Evolutionary conservation across 2,329 filamentous ascomycete species (phyloP).

Genomic region (Tolypocladium album): DNA sequence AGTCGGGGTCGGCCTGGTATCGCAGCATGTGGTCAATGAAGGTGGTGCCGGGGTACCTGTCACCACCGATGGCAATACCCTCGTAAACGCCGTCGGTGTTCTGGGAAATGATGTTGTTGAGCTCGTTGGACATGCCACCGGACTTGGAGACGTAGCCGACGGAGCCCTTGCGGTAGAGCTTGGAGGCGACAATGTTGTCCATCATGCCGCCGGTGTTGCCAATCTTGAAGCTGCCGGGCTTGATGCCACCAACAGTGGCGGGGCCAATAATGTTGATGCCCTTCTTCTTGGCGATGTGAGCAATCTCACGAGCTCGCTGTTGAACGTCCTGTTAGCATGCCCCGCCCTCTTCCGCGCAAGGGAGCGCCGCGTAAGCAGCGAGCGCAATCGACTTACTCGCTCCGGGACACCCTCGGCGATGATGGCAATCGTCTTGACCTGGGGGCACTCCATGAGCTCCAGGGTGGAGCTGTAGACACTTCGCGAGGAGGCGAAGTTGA

Average conservation of each 20-base stretch:
- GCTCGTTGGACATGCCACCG: slow-evolving; percentile 99
- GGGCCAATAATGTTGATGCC: slow-evolving; percentile 98
- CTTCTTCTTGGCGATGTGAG: slow-evolving; percentile 95
- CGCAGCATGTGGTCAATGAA: slow-evolving; percentile 98
- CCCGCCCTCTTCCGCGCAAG: neutral
- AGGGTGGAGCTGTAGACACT: slow-evolving; percentile 98
- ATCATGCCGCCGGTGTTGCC: slow-evolving; percentile 99
- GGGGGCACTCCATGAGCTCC: slow-evolving; percentile 94
- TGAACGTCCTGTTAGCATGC: slow-evolving; percentile 8
- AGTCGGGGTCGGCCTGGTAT: slow-evolving; percentile 92
- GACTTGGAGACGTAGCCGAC: slow-evolving; percentile 99
- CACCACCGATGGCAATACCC: slow-evolving; percentile 98
- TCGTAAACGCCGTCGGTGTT: slow-evolving; percentile 97
- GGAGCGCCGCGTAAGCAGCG: neutral
- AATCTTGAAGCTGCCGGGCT: slow-evolving; percentile 99
- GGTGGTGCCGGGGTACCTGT: slow-evolving; percentile 95
- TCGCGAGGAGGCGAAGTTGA: slow-evolving; percentile 99
- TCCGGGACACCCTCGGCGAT: slow-evolving; percentile 99
- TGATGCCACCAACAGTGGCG: slow-evolving; percentile 97
- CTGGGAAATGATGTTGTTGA: slow-evolving; percentile 98
- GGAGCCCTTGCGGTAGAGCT: slow-evolving; percentile 98
- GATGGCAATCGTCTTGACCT: slow-evolving; percentile 98
- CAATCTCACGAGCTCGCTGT: slow-evolving; percentile 92
- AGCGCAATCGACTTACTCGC: slow-evolving; percentile 52
- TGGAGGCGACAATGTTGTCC: slow-evolving; percentile 99